Percentiles rank a stretch among this genome's conserved stretches.
Evolutionary conservation across 768 basidiomycete genomes (phyloP).

Genomic region (Boletus sp.): DNA sequence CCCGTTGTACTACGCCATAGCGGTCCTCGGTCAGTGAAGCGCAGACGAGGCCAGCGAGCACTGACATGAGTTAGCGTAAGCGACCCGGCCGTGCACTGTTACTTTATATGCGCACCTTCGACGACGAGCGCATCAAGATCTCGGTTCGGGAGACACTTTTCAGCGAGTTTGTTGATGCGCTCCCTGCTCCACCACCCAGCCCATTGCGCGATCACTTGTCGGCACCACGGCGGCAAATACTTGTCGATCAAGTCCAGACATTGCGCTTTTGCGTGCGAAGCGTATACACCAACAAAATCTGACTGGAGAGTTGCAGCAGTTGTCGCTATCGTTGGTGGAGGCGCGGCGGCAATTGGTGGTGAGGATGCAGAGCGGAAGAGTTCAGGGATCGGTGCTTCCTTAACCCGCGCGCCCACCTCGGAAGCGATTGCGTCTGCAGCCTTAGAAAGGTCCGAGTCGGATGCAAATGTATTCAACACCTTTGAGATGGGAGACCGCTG

Average conservation of each 20-base stretch:
- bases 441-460: constrained; percentile 55
- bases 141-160: constrained; percentile 55
- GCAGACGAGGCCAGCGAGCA: constrained; percentile 63
- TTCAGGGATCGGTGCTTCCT: constrained; percentile 42
- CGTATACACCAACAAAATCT: background rate
- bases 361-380: constrained; percentile 45
- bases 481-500: constrained; percentile 50
- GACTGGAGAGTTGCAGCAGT: background rate
- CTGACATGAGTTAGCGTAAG: background rate
- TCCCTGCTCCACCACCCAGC: constrained; percentile 58
- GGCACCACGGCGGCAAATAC: constrained; percentile 34
- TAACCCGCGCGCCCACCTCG: constrained; percentile 21
- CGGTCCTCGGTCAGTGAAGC: constrained; percentile 77
- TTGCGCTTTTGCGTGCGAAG: constrained; percentile 2
- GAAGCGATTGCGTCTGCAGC: constrained; percentile 49
- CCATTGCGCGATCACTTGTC: constrained; percentile 23
- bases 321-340: background rate
- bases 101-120: constrained; percentile 44
- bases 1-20: constrained; percentile 81
- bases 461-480: constrained; percentile 56
- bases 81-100: background rate
- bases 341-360: constrained; percentile 13
- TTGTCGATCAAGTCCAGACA: constrained; percentile 9
- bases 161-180: constrained; percentile 50
- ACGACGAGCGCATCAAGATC: constrained; percentile 62